phyloP scores from a whole-genome alignment of 176 grass and related monocot species.

The Puya raimondii region DNA sequence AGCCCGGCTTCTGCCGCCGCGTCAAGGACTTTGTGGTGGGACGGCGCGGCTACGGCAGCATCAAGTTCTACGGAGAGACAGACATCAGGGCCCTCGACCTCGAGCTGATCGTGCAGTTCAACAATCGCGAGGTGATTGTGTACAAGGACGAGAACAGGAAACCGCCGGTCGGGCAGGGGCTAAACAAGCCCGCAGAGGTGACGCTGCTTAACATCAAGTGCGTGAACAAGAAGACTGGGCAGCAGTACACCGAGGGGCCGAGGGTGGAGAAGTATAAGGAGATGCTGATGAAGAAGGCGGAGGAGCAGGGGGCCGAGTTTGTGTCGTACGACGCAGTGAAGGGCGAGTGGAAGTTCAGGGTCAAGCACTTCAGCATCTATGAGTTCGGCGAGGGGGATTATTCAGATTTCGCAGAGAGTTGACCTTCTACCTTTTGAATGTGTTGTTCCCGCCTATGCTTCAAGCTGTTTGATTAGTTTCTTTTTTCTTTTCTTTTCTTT shows the following conservation, averaged over 20 bases:
- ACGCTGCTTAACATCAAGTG: slow-evolving; percentile 80
- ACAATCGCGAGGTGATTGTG: slow-evolving; percentile 71
- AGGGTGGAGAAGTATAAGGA: slow-evolving; percentile 62
- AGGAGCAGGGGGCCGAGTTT: slow-evolving; percentile 71
- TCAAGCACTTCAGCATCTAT: slow-evolving; percentile 48
- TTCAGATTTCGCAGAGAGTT: too few species aligned
- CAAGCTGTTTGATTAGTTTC: too few species aligned
- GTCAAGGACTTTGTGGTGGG: slow-evolving; percentile 77
- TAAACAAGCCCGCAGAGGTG: slow-evolving; percentile 77
- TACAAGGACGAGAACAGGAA: slow-evolving; percentile 76
- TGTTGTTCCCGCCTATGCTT: too few species aligned
- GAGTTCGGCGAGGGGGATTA: neutral
- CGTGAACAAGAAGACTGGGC: slow-evolving; percentile 58
- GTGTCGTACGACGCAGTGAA: slow-evolving; percentile 44
- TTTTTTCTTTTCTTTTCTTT: too few species aligned
- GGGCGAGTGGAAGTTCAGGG: slow-evolving; percentile 93
- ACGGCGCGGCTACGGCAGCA: slow-evolving; percentile 60
- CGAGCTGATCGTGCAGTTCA: slow-evolving; percentile 63
- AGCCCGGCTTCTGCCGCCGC: slow-evolving; percentile 53
- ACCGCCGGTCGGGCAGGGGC: slow-evolving; percentile 62
- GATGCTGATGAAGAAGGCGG: slow-evolving; percentile 47
- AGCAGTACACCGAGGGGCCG: slow-evolving; percentile 33
- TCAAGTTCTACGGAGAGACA: slow-evolving; percentile 67
- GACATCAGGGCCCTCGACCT: slow-evolving; percentile 68
- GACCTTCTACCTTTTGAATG: too few species aligned